Base-by-base conservation (phyloP, 345 rosid species). In the Ricinus communis region DNA sequence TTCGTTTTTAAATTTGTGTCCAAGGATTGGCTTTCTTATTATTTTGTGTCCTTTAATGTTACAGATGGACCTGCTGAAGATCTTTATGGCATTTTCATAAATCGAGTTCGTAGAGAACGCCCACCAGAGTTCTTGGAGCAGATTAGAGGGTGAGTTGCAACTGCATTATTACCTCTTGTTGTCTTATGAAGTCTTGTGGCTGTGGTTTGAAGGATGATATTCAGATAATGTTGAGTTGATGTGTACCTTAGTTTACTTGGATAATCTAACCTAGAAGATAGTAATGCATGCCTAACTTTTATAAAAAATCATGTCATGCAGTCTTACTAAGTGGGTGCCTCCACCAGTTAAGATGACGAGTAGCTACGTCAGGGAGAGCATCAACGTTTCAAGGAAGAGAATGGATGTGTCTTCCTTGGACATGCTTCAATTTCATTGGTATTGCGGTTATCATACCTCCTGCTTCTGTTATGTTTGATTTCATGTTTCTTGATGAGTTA, bases 361-460 rank as follows among this genome's bases (percentile, higher is more conserved):
- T 74, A 82, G 85, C 78, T 90, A 68, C 73, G 95, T 90, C 46
- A 82, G 81, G 61, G 88, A 86, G 67, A 92, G 73, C 81, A 90
- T 91, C 12, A 74, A 93, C 55, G 83, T 91, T 54, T 93, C 97
- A 7, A 68, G 90, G 65, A 91, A 87, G 88, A 85, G 98, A 81
- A 91, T 93, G 97, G 97, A 93, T 75, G 97, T 93, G 56, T 78
- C 94, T 78, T 76, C 90, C 66, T 82, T 93, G 85, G 98, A 93
- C 59, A 93, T 93, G 98, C 98, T 93, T 87, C 98, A 91, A 80
- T 93, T 93, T 81, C 98, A 93, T 74, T 93, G 98, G 98, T 91
- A 80, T 41, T 36, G 7, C 41, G 36, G 7, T 21, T 16, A 15
- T 65, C 54, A 19, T 6, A 38, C 51, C 12, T 22, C 21, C 69